Percentiles rank a stretch among this genome's conserved stretches.
phyloP scores from a whole-genome alignment of 2,329 filamentous ascomycete species.

The Alternaria panax region DNA sequence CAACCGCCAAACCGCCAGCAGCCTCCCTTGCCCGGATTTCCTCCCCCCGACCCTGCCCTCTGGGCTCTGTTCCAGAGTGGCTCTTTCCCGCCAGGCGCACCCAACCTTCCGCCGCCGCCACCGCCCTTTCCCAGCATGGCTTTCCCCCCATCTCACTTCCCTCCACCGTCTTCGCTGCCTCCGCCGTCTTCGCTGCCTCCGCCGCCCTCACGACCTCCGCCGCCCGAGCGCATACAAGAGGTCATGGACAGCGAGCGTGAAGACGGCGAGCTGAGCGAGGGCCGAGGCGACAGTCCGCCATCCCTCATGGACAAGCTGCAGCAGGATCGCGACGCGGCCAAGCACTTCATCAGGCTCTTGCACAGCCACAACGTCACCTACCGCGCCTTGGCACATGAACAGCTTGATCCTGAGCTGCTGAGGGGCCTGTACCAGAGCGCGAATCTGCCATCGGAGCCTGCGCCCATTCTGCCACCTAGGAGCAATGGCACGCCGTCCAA shows the following conservation, averaged over 20 bases:
- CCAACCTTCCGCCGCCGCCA: slow-evolving; percentile 28
- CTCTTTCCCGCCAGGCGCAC: slow-evolving; percentile 29
- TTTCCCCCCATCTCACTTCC: slow-evolving; percentile 25
- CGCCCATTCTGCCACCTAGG: slow-evolving; percentile 33
- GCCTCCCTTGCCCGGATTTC: slow-evolving; percentile 22
- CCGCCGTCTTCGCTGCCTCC: slow-evolving; percentile 27
- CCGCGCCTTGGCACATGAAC: slow-evolving; percentile 64
- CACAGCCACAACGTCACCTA: slow-evolving; percentile 72
- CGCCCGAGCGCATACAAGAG: slow-evolving; percentile 36
- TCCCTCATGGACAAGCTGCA: slow-evolving; percentile 20
- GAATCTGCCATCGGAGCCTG: slow-evolving; percentile 39
- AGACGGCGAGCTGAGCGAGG: slow-evolving; percentile 79
- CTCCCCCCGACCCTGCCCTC: slow-evolving; percentile 40
- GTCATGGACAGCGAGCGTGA: slow-evolving; percentile 61
- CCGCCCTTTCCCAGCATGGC: slow-evolving; percentile 16
- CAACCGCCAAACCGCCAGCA: slow-evolving; percentile 38
- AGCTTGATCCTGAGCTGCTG: slow-evolving; percentile 37
- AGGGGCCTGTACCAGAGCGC: slow-evolving; percentile 36
- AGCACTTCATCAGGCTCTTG: slow-evolving; percentile 50
- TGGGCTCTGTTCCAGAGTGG: slow-evolving; percentile 41
- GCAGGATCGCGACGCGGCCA: slow-evolving; percentile 43
- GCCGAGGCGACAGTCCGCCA: slow-evolving; percentile 17
- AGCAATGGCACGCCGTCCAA: slow-evolving; percentile 14
- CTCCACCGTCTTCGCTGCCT: no score
- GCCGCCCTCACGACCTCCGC: slow-evolving; percentile 20